phyloP scores from a whole-genome alignment of 73 alveolate genomes.

The Diophrys sp. region DNA sequence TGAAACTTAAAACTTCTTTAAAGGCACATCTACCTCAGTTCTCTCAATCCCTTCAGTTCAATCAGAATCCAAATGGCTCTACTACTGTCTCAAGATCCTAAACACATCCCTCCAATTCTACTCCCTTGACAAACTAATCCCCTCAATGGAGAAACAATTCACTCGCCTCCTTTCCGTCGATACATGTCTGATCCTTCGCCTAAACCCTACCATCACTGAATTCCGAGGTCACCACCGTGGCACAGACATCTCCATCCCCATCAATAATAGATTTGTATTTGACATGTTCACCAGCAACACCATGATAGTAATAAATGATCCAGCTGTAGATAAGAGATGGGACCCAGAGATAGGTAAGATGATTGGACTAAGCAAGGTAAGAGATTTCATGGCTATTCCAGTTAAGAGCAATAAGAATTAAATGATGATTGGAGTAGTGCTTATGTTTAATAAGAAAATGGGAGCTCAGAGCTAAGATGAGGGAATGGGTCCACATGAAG shows the following conservation, averaged over 20 bases:
- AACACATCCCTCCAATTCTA: background rate
- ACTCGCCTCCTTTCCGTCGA: background rate
- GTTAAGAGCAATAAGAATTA: background rate
- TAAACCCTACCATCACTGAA: background rate
- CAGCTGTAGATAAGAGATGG: background rate
- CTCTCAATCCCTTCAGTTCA: background rate
- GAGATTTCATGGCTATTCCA: background rate
- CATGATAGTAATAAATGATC: background rate
- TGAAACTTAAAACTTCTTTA: background rate
- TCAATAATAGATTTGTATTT: background rate
- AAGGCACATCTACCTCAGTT: background rate
- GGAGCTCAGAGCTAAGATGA: too few species aligned
- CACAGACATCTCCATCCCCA: background rate
- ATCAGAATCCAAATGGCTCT: background rate
- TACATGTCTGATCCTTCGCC: background rate
- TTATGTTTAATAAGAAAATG: background rate
- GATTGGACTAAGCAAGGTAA: background rate
- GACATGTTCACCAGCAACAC: background rate
- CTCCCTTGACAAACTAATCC: background rate
- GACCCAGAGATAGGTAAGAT: background rate
- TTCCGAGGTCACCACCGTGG: background rate
- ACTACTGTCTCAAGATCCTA: background rate
- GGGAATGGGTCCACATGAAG: background rate
- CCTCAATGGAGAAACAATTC: background rate
- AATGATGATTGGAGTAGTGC: background rate